phyloP scores from a whole-genome alignment of 1,284 basidiomycete species.

The Wolfiporia cocos region DNA sequence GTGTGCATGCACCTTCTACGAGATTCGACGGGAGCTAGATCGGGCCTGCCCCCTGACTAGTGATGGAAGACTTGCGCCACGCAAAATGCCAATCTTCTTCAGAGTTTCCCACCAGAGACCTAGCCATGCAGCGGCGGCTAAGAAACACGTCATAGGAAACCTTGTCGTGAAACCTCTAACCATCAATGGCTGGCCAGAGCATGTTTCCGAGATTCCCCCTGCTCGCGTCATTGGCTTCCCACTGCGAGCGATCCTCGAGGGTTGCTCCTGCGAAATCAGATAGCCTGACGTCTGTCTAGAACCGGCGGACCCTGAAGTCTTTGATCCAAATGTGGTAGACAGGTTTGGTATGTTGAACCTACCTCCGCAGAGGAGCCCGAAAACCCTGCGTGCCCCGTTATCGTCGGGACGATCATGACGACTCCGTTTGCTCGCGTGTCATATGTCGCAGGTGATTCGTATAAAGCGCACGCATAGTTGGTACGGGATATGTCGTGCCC shows the following conservation, averaged over 20 bases:
- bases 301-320: conserved; percentile 1
- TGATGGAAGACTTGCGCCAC: conserved; percentile 1
- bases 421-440: background rate
- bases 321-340: background rate
- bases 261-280: conserved; percentile 7
- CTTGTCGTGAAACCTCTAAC: background rate
- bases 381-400: conserved; percentile 3
- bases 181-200: background rate
- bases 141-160: conserved; percentile 7
- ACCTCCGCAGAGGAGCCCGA: background rate
- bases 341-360: conserved; percentile 3
- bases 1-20: background rate
- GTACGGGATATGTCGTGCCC: background rate
- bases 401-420: conserved; percentile 1
- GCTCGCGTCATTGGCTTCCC: conserved; percentile 4
- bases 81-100: conserved; percentile 10
- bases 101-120: conserved; percentile 2
- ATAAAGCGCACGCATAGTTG: background rate
- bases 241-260: conserved; percentile 1
- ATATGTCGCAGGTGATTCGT: background rate
- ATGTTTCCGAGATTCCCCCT: conserved; percentile 5
- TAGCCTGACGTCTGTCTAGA: conserved; percentile 2
- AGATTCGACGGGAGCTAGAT: background rate
- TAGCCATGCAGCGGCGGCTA: background rate
- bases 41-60: background rate